These are phyloP conservation scores for Orbilia ellipsospora DNA, from an alignment of 2,329 filamentous ascomycete species.

Conservation along the genomic window DNA sequence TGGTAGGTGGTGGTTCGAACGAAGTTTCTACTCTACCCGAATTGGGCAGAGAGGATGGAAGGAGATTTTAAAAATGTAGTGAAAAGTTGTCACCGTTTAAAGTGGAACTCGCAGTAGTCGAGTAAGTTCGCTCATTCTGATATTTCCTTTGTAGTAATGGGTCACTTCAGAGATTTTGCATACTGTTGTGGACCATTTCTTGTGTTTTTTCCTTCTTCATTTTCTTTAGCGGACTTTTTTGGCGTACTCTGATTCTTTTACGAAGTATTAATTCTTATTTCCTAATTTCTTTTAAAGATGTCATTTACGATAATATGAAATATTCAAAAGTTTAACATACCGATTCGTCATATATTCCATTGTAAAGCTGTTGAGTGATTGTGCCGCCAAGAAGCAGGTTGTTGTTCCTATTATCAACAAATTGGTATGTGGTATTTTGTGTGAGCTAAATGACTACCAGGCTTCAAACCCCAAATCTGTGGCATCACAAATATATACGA, in stretches of 20 bases:
- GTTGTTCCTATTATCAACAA: too few relatives aligned
- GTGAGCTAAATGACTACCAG: too few relatives aligned
- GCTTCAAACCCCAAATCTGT: too few relatives aligned
- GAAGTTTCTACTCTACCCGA: slow-evolving; percentile 47
- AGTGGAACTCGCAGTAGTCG: too few relatives aligned
- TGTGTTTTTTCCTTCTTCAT: not conserved
- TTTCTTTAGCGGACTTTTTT: slow-evolving; percentile 6
- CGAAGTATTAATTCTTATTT: not conserved
- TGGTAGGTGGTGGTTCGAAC: slow-evolving; percentile 45
- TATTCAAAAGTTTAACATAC: too few relatives aligned
- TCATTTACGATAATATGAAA: too few relatives aligned
- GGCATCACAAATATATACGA: too few relatives aligned
- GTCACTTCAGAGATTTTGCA: slow-evolving; percentile 2
- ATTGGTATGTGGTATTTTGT: too few relatives aligned
- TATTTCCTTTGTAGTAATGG: not conserved
- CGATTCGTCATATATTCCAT: too few relatives aligned
- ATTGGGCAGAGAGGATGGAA: slow-evolving; percentile 37
- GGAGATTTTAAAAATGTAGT: slow-evolving; percentile 36
- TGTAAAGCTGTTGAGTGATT: too few relatives aligned
- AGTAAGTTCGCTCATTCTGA: not conserved
- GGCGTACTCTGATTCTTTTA: not conserved
- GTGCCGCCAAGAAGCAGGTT: too few relatives aligned
- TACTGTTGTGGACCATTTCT: not conserved
- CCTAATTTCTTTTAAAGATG: not conserved
- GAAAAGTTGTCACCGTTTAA: too few relatives aligned